Conservation (phyloP, 2,329 filamentous ascomycete genomes). For the Paecilomyces dactylethromorphus region DNA sequence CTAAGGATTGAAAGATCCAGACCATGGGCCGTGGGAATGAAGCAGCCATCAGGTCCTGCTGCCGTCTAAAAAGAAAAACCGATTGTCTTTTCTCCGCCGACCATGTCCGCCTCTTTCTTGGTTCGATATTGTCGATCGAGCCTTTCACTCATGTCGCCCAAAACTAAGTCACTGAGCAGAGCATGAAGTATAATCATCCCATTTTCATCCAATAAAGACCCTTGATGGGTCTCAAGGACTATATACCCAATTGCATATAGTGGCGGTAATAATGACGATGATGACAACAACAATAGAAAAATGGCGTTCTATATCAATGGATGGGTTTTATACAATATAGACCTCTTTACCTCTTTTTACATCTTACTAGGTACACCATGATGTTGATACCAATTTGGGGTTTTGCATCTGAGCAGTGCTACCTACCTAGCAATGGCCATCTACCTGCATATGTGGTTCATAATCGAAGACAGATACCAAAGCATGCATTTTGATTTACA, state of each 20-base stretch:
- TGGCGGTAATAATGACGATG: neutral
- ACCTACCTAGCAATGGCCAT: too few relatives aligned
- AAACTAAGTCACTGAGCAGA: neutral
- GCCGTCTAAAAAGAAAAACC: neutral
- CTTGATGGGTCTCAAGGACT: neutral
- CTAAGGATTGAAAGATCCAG: slow-evolving; percentile 21
- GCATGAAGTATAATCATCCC: neutral
- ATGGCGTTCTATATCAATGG: neutral
- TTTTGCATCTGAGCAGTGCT: neutral
- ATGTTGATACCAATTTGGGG: neutral
- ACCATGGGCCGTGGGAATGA: slow-evolving; percentile 7
- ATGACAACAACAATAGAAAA: neutral
- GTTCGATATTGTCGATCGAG: neutral
- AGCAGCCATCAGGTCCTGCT: neutral
- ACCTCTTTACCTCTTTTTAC: neutral
- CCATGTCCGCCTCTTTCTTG: neutral
- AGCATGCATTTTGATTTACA: too few relatives aligned
- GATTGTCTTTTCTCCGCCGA: neutral
- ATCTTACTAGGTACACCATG: neutral
- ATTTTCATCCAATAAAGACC: neutral
- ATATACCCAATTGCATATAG: neutral
- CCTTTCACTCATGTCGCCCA: neutral
- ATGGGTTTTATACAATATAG: neutral
- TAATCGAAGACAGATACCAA: too few relatives aligned
- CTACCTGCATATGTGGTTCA: too few relatives aligned